A percentile compares a stretch with the other conserved stretches of the same genome.
phyloP scores from a whole-genome alignment of 805 yeast species.

The Yamadazyma olivae region DNA sequence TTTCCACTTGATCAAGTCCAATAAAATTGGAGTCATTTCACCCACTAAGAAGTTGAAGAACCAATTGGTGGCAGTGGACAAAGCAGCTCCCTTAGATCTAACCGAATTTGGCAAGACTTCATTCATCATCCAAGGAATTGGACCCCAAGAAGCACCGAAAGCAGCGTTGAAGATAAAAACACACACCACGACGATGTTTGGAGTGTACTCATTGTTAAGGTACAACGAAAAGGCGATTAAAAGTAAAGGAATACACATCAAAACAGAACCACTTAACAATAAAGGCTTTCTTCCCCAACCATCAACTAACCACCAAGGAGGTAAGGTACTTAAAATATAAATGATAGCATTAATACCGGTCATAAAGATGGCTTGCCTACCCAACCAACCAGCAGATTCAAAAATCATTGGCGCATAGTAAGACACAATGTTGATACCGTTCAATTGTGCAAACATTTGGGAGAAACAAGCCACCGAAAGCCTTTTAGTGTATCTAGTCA shows the following conservation, averaged over 20 bases:
- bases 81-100: conserved; percentile 85
- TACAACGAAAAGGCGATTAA: conserved; percentile 55
- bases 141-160: conserved; percentile 93
- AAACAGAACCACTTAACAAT: conserved; percentile 69
- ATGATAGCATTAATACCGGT: conserved; percentile 64
- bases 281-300: conserved; percentile 91
- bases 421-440: conserved; percentile 89
- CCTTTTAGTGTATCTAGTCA: conserved; percentile 70
- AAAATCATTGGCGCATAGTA: conserved; percentile 93
- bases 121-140: conserved; percentile 89
- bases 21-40: conserved; percentile 82
- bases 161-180: conserved; percentile 79
- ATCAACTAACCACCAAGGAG: conserved; percentile 91
- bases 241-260: conserved; percentile 72
- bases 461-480: conserved; percentile 87
- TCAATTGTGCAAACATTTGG: conserved; percentile 88
- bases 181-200: conserved; percentile 67
- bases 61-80: conserved; percentile 93
- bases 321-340: conserved; percentile 58
- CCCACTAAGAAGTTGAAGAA: conserved; percentile 89
- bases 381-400: conserved; percentile 94
- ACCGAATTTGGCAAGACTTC: conserved; percentile 83
- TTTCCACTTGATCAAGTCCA: conserved; percentile 74
- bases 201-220: conserved; percentile 46
- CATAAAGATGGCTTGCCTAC: conserved; percentile 84